Percentiles rank a stretch among this genome's conserved stretches.
Evolutionary conservation across 164 flowering plant genomes (phyloP).

Genomic region (Stephania japonica): DNA sequence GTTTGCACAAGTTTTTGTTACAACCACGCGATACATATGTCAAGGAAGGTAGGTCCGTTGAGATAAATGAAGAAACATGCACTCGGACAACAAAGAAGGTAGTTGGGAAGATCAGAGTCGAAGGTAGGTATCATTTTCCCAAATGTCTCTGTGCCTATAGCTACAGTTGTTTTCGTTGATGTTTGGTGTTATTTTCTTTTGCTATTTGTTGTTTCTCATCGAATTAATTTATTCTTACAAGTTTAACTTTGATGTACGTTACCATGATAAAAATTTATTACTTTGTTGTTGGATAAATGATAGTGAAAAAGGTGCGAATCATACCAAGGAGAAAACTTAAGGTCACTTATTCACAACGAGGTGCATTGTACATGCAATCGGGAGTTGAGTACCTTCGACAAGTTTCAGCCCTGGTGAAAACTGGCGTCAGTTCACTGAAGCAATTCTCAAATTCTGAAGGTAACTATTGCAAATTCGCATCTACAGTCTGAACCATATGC

Average conservation of each 20-base stretch:
- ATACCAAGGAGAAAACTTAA: constrained; percentile 70
- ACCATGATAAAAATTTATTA: background rate
- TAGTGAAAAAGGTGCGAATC: constrained; percentile 71
- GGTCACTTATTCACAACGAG: constrained; percentile 55
- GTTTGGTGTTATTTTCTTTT: background rate
- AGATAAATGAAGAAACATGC: constrained; percentile 39
- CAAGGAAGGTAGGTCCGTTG: constrained; percentile 26
- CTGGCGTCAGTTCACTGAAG: constrained; percentile 53
- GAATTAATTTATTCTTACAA: background rate
- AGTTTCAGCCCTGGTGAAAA: constrained; percentile 68
- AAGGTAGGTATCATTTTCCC: constrained; percentile 41
- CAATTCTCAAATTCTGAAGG: constrained; percentile 53
- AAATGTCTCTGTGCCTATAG: background rate
- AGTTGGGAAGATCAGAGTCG: constrained; percentile 72
- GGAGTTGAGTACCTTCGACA: constrained; percentile 69
- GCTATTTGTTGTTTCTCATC: background rate
- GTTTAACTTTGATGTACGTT: background rate
- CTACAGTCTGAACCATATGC: background rate
- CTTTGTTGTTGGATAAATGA: constrained; percentile 11
- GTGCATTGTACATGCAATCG: constrained; percentile 57
- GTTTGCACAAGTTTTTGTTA: constrained; percentile 65
- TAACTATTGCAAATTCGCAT: constrained; percentile 8
- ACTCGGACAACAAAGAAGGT: constrained; percentile 43
- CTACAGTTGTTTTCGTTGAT: background rate
- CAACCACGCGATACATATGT: constrained; percentile 55